Conservation (phyloP, 495 filamentous ascomycete genomes). For the Penicillium arizonense region DNA sequence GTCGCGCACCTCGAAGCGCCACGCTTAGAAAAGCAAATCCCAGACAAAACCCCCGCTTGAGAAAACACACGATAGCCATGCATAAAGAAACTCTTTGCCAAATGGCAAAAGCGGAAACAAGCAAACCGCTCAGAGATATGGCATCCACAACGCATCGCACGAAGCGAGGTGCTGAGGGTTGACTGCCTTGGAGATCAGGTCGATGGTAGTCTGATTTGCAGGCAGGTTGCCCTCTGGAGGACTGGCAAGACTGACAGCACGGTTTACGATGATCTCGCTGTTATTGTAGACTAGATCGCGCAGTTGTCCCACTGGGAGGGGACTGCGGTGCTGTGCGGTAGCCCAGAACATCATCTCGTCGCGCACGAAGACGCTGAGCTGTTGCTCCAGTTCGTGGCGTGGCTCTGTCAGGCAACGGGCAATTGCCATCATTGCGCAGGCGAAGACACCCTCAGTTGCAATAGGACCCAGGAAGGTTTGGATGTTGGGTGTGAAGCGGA, state of each 20-base stretch:
- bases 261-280: slow-evolving; percentile 85
- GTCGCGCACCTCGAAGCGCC: slow-evolving; percentile 26
- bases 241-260: slow-evolving; percentile 75
- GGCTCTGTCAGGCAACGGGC: slow-evolving; percentile 93
- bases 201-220: slow-evolving; percentile 94
- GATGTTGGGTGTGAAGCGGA: slow-evolving; percentile 95
- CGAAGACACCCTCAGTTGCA: slow-evolving; percentile 92
- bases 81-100: slow-evolving; percentile 12
- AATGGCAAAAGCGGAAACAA: slow-evolving; percentile 15
- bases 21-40: slow-evolving; percentile 29
- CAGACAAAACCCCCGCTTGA: slow-evolving; percentile 18
- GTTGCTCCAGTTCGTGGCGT: slow-evolving; percentile 84
- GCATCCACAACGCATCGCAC: slow-evolving; percentile 96
- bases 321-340: slow-evolving; percentile 72
- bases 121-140: slow-evolving; percentile 65
- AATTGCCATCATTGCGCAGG: slow-evolving; percentile 89
- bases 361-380: slow-evolving; percentile 87
- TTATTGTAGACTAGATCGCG: slow-evolving; percentile 86
- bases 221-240: slow-evolving; percentile 68
- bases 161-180: slow-evolving; percentile 81
- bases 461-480: slow-evolving; percentile 94
- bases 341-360: slow-evolving; percentile 99
- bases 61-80: slow-evolving; percentile 17
- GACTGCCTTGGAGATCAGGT: slow-evolving; percentile 79
- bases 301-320: slow-evolving; percentile 65